Evolutionary conservation across 2,329 filamentous ascomycete species (phyloP).

Genomic region (Myriosclerotinia scirpicola): DNA sequence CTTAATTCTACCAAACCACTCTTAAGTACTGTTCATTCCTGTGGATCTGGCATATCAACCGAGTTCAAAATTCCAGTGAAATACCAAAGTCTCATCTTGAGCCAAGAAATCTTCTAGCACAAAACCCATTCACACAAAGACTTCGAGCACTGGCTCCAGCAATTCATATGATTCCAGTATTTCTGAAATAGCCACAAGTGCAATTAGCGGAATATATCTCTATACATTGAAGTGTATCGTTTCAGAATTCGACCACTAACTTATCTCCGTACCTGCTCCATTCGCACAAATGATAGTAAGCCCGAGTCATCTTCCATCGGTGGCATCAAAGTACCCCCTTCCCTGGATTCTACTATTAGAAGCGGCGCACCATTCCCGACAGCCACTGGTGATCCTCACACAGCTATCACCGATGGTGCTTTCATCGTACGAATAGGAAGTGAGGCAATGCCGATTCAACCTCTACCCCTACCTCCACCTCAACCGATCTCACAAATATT

Average conservation of each 20-base stretch:
- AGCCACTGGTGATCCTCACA: not conserved
- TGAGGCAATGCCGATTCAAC: too few species aligned
- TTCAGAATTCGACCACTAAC: not conserved
- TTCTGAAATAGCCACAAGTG: not conserved
- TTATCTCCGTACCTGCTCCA: too few species aligned
- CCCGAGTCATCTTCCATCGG: not conserved
- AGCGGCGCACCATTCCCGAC: not conserved
- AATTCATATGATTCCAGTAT: not conserved
- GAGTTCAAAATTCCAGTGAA: too few species aligned
- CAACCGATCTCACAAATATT: not conserved
- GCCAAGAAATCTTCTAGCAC: too few species aligned
- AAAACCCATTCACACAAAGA: too few species aligned
- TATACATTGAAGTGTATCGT: not conserved
- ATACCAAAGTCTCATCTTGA: too few species aligned
- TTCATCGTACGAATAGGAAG: not conserved
- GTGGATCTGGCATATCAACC: too few species aligned
- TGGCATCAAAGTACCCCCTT: not conserved
- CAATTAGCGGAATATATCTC: not conserved
- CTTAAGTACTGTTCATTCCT: too few species aligned
- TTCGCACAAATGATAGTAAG: too few species aligned
- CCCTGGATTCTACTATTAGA: not conserved
- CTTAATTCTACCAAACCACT: too few species aligned
- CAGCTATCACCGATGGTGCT: not conserved
- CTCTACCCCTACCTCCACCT: too few species aligned
- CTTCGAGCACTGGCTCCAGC: not conserved